Evolutionary conservation across 1,284 basidiomycete species (phyloP), one percentile per base, ranked within the genome.

Genomic region (Thecaphora thlaspeos): DNA sequence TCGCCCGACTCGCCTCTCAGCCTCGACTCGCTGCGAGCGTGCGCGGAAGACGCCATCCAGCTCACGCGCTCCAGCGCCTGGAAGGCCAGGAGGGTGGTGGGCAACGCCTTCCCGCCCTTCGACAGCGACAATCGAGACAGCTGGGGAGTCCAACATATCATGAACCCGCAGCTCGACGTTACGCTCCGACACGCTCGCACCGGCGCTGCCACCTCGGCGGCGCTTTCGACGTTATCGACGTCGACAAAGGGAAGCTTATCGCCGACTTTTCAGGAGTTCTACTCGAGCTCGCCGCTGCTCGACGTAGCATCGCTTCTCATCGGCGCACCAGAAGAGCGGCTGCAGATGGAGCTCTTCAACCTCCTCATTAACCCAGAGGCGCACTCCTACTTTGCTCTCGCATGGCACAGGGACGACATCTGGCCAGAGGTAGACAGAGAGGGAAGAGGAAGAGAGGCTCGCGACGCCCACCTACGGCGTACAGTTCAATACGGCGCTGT

Each of bases 331-430:
- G 26, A 23, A 12, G 46, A 61, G 10, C 30, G 48, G 21, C 51
- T 71, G 49, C 60, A 55, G 50, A 46, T 70, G 89, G 88, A 90
- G 72, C 78, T 89, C 21, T 89, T 90, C 79, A 90, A 90, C 71
- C 75, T 90, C 48, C 80, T 90, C 46, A 86, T 90, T 58, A 88
- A 90, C 73, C 89, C 88, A 0, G 60, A 80, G 1, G 71, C 78
- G 9, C 85, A 87, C 61, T 28, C 26, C 7, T 81, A 85, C 42
- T 91, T 90, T 71, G 87, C 88, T 0, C 80, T 91, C 42, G 81
- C 87, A 39, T 91, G 89, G 88, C 89, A 91, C 76, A 82, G 89
- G 2, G 89, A 91, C 67, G 89, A 90, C 76, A 82, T 91, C 14
- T 80, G 80, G 45, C 85, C 85, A 58, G 81, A 82, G 24, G 87